These are phyloP conservation scores for Effrenium voratum DNA, from an alignment of 73 alveolate species.

Conservation along the genomic window DNA sequence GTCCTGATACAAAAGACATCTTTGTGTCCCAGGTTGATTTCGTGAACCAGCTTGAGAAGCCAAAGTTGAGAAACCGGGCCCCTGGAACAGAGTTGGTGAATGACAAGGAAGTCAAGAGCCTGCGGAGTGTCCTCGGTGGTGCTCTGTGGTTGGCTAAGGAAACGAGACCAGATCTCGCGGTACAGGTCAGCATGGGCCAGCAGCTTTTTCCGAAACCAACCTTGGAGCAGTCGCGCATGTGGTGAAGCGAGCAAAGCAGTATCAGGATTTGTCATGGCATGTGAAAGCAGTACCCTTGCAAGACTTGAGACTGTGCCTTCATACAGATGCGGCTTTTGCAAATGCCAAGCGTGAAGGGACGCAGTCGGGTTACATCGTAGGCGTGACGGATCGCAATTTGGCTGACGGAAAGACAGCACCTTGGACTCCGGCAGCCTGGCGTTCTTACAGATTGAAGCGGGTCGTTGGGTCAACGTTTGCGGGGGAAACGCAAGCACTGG, in stretches of 20 bases:
- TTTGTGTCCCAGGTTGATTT: neutral
- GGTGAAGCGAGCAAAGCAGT: neutral
- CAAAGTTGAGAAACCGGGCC: neutral
- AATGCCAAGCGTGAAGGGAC: neutral
- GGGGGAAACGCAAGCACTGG: conserved; percentile 2
- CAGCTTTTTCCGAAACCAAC: neutral
- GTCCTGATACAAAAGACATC: neutral
- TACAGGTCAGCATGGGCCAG: neutral
- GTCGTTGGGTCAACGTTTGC: neutral
- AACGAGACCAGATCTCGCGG: conserved; percentile 17
- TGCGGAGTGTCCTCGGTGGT: neutral
- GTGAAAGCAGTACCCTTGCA: neutral
- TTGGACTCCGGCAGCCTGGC: conserved; percentile 7
- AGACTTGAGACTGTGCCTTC: neutral
- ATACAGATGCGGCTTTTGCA: conserved; percentile 2
- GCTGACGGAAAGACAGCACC: neutral
- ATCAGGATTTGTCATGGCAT: neutral
- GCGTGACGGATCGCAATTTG: neutral
- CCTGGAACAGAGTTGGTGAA: neutral
- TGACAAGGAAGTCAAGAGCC: neutral
- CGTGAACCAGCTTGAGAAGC: neutral
- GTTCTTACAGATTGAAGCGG: neutral
- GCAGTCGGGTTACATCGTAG: neutral
- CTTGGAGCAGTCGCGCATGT: neutral
- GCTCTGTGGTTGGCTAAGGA: conserved; percentile 12